Conservation (phyloP, 192 early-diverging fungal genomes). For the Podila epigama region DNA sequence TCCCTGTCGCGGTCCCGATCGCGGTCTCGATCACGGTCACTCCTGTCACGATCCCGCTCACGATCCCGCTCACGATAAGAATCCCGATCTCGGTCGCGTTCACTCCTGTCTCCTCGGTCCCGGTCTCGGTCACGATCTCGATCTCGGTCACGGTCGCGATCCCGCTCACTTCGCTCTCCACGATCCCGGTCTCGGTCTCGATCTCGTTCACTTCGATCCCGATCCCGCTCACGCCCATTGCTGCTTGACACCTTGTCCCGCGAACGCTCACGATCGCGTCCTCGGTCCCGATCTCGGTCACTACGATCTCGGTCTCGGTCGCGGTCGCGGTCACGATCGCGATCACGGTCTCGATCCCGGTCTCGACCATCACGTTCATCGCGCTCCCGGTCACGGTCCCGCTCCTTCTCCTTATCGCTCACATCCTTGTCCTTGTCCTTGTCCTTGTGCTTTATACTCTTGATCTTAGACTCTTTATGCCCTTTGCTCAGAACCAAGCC, state of each 20-base stretch:
- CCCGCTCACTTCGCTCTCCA: too few species aligned
- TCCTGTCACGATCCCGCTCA: background rate
- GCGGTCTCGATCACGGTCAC: conserved; percentile 10
- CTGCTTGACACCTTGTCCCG: conserved; percentile 1
- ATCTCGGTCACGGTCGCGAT: conserved; percentile 11
- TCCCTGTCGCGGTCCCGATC: conserved; percentile 1
- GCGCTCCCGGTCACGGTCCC: conserved; percentile 3
- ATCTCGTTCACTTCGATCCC: conserved; percentile 27
- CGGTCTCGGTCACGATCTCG: conserved; percentile 17
- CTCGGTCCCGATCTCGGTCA: conserved; percentile 22
- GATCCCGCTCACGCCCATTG: conserved; percentile 17
- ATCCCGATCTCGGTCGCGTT: conserved; percentile 21
- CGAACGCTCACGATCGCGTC: conserved; percentile 7
- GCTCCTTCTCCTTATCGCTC: conserved; percentile 35
- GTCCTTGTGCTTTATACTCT: conserved; percentile 50
- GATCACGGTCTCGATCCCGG: conserved; percentile 8
- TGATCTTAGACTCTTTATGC: conserved; percentile 47
- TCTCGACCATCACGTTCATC: conserved; percentile 3
- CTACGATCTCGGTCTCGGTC: conserved; percentile 11
- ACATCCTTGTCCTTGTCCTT: conserved; percentile 52
- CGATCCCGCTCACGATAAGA: background rate
- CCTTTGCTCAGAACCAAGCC: conserved; percentile 3
- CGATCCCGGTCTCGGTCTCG: conserved; percentile 30
- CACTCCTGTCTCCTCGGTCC: conserved; percentile 3
- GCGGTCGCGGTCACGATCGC: conserved; percentile 21